Percentiles rank a stretch among this genome's conserved stretches.
Evolutionary conservation across 495 filamentous ascomycete species (phyloP).

Genomic region (Cenococcum geophilum): DNA sequence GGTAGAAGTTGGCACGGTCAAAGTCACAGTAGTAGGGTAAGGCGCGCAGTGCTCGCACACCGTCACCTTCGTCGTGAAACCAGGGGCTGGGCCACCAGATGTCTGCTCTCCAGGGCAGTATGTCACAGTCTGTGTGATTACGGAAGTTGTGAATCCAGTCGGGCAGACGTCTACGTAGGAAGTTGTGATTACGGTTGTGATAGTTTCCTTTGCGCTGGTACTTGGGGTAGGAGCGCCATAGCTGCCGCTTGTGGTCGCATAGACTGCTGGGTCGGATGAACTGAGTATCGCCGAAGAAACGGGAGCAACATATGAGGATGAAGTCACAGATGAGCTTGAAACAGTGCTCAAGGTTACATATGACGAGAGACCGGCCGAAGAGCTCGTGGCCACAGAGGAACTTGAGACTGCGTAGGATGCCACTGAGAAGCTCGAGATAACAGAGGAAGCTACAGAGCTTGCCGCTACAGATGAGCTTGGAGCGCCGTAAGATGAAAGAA

Average conservation of each 20-base stretch:
- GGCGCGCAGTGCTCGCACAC: constrained; percentile 9
- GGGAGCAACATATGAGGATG: no score
- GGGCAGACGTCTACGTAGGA: constrained; percentile 17
- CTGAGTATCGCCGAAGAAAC: no score
- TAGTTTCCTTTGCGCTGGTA: constrained; percentile 2
- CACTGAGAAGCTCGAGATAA: no score
- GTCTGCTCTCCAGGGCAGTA: constrained; percentile 10
- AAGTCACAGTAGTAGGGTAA: constrained; percentile 5
- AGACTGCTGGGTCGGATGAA: no score
- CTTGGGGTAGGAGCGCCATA: neutral
- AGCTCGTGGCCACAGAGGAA: no score
- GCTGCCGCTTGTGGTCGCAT: neutral
- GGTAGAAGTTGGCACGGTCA: constrained; percentile 6
- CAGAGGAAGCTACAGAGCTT: no score
- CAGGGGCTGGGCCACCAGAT: constrained; percentile 1
- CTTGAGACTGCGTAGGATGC: no score
- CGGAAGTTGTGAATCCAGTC: constrained; percentile 7
- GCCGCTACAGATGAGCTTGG: no score
- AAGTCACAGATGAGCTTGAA: no score
- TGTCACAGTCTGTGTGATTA: constrained; percentile 13
- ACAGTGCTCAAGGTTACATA: no score
- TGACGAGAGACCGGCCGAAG: no score
- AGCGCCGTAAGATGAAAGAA: no score
- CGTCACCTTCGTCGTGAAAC: constrained; percentile 12
- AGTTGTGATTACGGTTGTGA: constrained; percentile 18